Conservation (phyloP, 2,329 filamentous ascomycete species). For the Talaromyces sp. region DNA sequence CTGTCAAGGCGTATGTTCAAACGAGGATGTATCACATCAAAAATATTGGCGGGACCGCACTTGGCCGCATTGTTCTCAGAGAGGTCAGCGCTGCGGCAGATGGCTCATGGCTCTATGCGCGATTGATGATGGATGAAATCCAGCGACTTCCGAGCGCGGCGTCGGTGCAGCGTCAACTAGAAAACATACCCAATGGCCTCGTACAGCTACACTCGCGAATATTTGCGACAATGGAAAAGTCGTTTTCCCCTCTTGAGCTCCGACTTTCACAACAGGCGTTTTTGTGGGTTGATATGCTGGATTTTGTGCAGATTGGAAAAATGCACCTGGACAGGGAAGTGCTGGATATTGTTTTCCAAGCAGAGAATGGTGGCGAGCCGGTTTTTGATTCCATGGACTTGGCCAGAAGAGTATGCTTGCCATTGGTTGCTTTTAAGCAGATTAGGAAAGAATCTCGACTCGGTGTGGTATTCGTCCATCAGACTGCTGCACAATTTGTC, state of each 20-base stretch:
- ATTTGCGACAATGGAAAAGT: conserved; percentile 4
- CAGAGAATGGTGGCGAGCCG: background rate
- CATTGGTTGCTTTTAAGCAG: background rate
- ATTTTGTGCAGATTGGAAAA: background rate
- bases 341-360: conserved; percentile 1
- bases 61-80: background rate
- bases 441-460: background rate
- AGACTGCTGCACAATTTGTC: conserved; percentile 1
- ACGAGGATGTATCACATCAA: background rate
- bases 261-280: conserved; percentile 2
- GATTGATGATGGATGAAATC: conserved; percentile 8
- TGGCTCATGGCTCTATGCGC: conserved; percentile 6
- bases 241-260: conserved; percentile 1
- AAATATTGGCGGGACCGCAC: background rate
- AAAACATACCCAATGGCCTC: background rate
- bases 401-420: background rate
- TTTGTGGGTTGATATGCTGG: conserved; percentile 4
- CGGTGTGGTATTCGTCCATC: background rate
- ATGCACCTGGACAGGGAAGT: background rate
- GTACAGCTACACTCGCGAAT: background rate
- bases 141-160: conserved; percentile 1
- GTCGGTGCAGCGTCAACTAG: background rate
- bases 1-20: background rate
- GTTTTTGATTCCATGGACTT: conserved; percentile 6
- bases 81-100: background rate